phyloP scores from a whole-genome alignment of 169 alveolate species.

The Babesia sp. region DNA sequence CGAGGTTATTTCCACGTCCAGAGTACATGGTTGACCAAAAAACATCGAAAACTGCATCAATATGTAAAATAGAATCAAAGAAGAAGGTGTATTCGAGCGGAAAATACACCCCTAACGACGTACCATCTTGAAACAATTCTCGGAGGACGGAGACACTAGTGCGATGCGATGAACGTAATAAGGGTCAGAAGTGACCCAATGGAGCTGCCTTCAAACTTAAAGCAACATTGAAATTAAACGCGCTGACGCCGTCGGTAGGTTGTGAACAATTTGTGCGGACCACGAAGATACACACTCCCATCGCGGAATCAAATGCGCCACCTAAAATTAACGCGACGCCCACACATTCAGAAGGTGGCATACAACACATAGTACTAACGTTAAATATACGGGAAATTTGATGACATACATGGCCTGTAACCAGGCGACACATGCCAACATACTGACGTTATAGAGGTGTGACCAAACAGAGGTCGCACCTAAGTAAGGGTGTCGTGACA shows the following conservation, averaged over 20 bases:
- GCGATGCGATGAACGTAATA: conserved; percentile 8
- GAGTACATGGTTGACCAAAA: conserved; percentile 76
- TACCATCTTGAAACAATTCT: conserved; percentile 10
- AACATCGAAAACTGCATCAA: conserved; percentile 72
- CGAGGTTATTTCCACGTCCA: conserved; percentile 72
- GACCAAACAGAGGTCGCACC: conserved; percentile 53
- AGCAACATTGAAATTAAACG: background rate
- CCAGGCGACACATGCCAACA: background rate
- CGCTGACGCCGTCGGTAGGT: background rate
- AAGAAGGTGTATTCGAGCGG: background rate
- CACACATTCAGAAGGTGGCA: background rate
- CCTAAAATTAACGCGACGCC: background rate
- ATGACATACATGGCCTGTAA: background rate
- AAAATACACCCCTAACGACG: background rate
- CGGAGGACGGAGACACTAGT: background rate
- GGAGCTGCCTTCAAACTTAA: background rate
- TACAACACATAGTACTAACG: background rate
- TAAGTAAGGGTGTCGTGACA: conserved; percentile 42
- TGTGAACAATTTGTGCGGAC: background rate
- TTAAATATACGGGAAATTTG: background rate
- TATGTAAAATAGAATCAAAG: background rate
- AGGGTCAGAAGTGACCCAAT: background rate
- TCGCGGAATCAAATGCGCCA: conserved; percentile 11
- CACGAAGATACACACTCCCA: background rate
- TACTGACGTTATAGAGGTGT: conserved; percentile 29